These are phyloP conservation scores for Beauveria asiatica DNA, from an alignment of 2,329 filamentous ascomycete genomes.

Conservation along the genomic window DNA sequence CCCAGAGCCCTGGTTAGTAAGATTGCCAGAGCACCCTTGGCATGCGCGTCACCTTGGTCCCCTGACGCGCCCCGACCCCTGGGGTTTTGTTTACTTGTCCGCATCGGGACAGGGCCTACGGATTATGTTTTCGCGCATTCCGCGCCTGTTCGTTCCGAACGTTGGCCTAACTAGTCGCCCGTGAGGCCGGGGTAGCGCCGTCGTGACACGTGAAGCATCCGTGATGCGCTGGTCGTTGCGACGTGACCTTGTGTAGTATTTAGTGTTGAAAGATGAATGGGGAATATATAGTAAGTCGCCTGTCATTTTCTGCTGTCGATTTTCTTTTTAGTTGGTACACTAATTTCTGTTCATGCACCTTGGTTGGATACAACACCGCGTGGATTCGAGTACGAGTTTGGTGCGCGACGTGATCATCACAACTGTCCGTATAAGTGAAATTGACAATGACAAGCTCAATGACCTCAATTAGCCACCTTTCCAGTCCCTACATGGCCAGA, in stretches of 20 bases:
- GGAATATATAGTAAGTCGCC: background rate
- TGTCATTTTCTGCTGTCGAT: too few species aligned
- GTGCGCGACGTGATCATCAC: background rate
- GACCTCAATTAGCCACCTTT: background rate
- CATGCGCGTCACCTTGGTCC: background rate
- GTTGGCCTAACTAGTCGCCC: background rate
- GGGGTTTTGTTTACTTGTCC: slow-evolving; percentile 5
- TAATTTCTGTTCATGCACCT: background rate
- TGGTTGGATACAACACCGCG: background rate
- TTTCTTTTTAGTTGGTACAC: background rate
- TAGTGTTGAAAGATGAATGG: background rate
- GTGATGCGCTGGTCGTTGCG: background rate
- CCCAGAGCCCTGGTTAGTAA: background rate
- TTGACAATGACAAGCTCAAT: rapidly evolving
- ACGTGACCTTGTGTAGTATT: background rate
- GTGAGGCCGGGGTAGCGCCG: background rate
- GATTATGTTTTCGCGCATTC: background rate
- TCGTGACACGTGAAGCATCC: background rate
- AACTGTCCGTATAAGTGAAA: background rate
- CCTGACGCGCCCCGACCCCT: background rate
- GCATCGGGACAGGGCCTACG: slow-evolving; percentile 1
- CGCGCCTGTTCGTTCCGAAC: background rate
- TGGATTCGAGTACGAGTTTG: background rate
- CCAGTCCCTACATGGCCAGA: background rate
- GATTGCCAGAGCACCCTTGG: background rate